Evolutionary conservation across 1,284 basidiomycete genomes (phyloP).

Genomic region (Melanopsichium pennsylvanicum): DNA sequence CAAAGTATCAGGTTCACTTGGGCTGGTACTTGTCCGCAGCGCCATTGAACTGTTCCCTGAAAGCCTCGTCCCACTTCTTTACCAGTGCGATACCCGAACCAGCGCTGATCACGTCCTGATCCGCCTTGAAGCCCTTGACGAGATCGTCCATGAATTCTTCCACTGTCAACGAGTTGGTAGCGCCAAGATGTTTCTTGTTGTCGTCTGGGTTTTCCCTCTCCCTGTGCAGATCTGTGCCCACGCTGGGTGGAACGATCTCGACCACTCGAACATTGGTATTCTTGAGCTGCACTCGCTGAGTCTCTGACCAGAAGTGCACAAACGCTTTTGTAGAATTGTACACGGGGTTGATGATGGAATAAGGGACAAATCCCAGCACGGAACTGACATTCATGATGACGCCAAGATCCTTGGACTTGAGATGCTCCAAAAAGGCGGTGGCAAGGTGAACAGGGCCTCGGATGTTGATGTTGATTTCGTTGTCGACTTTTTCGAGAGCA

Average conservation of each 20-base stretch:
- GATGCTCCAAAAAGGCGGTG: conserved; percentile 53
- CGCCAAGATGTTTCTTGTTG: conserved; percentile 60
- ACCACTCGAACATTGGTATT: conserved; percentile 53
- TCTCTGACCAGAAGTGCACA: conserved; percentile 58
- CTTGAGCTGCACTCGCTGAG: conserved; percentile 56
- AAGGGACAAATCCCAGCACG: conserved; percentile 57
- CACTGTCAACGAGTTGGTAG: conserved; percentile 43
- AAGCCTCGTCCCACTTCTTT: conserved; percentile 54
- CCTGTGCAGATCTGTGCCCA: conserved; percentile 55
- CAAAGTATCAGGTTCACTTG: no score
- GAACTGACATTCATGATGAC: conserved; percentile 59
- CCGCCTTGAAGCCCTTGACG: conserved; percentile 42
- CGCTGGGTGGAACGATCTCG: conserved; percentile 61
- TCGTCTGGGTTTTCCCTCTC: conserved; percentile 55
- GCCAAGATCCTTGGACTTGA: conserved; percentile 50
- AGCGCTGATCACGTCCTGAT: conserved; percentile 54
- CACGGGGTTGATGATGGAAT: conserved; percentile 48
- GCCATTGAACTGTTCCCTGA: conserved; percentile 47
- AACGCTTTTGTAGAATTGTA: conserved; percentile 58
- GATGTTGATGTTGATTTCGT: conserved; percentile 61
- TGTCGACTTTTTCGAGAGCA: conserved; percentile 54
- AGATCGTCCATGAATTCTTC: conserved; percentile 60
- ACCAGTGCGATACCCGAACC: conserved; percentile 48
- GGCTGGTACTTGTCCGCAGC: conserved; percentile 50
- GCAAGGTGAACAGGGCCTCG: conserved; percentile 59